A percentile compares a stretch with the other conserved stretches of the same genome.
Conservation (phyloP, 208 protist genomes). For the Wallacemonas sp. region DNA sequence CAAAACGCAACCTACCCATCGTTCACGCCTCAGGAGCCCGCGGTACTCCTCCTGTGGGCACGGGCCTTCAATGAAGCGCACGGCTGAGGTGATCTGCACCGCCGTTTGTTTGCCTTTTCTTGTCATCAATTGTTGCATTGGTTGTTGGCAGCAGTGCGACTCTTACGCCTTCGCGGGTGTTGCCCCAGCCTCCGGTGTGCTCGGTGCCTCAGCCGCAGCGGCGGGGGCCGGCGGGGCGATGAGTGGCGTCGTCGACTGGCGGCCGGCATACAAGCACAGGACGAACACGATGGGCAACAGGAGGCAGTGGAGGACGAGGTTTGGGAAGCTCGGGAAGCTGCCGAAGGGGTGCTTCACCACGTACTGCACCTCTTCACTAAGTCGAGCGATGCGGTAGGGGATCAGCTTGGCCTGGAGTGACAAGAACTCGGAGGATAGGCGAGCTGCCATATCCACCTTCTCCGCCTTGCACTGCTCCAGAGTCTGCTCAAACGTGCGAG, state of each 20-base stretch:
- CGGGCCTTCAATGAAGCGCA: no score
- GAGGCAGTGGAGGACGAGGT: conserved; percentile 33
- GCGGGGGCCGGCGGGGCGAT: conserved; percentile 31
- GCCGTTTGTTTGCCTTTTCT: not conserved
- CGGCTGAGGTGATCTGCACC: not conserved
- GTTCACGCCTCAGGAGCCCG: no score
- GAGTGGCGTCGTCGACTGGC: conserved; percentile 34
- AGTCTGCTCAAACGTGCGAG: conserved; percentile 50
- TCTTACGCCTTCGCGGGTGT: not conserved
- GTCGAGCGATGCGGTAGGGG: conserved; percentile 71
- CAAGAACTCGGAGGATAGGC: conserved; percentile 66
- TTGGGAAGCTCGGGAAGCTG: conserved; percentile 35
- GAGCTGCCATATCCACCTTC: conserved; percentile 67
- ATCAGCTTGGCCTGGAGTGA: conserved; percentile 63
- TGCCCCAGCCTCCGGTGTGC: not conserved
- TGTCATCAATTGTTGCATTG: not conserved
- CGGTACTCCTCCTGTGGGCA: no score
- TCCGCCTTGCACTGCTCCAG: conserved; percentile 45
- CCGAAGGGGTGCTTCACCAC: conserved; percentile 42
- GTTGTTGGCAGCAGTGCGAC: not conserved
- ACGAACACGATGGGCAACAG: conserved; percentile 44
- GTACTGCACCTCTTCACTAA: conserved; percentile 55
- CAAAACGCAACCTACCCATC: no score
- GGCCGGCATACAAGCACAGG: conserved; percentile 34
- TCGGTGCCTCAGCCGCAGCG: conserved; percentile 3